Conservation (phyloP, 169 alveolate genomes). For the Plasmodium blacklocki region DNA sequence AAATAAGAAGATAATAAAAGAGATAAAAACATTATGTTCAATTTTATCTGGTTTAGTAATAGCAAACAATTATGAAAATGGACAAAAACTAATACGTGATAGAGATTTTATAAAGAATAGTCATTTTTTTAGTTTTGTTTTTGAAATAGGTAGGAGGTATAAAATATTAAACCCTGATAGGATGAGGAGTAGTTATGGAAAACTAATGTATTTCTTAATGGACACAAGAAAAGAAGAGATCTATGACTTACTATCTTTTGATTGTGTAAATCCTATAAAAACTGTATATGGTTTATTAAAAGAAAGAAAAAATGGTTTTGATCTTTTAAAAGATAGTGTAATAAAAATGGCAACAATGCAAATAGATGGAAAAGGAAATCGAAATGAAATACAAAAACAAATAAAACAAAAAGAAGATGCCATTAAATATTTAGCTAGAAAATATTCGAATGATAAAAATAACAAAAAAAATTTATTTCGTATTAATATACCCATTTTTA, state of each 20-base stretch:
- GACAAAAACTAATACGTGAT: conserved; percentile 89
- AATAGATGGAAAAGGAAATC: conserved; percentile 67
- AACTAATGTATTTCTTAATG: conserved; percentile 91
- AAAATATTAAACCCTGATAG: conserved; percentile 93
- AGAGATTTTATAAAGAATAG: conserved; percentile 87
- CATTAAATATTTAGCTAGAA: conserved; percentile 77
- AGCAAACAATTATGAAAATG: conserved; percentile 92
- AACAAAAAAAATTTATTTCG: conserved; percentile 68
- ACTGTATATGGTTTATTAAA: conserved; percentile 89
- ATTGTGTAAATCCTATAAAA: conserved; percentile 88
- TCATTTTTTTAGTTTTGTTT: conserved; percentile 88
- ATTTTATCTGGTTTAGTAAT: conserved; percentile 91
- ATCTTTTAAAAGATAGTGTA: conserved; percentile 88
- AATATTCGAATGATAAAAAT: conserved; percentile 77
- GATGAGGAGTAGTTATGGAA: conserved; percentile 92
- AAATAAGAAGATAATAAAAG: conserved; percentile 86
- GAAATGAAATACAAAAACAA: conserved; percentile 84
- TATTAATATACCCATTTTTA: conserved; percentile 79
- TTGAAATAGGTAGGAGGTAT: conserved; percentile 93
- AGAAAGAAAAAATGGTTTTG: conserved; percentile 87
- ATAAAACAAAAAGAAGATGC: conserved; percentile 87
- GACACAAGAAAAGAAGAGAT: conserved; percentile 91
- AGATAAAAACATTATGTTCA: conserved; percentile 91
- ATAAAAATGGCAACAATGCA: conserved; percentile 89
- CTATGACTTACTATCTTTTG: conserved; percentile 87